Evolutionary conservation across 2,329 filamentous ascomycete genomes (phyloP).

Genomic region (Myriosclerotinia duriaeana): DNA sequence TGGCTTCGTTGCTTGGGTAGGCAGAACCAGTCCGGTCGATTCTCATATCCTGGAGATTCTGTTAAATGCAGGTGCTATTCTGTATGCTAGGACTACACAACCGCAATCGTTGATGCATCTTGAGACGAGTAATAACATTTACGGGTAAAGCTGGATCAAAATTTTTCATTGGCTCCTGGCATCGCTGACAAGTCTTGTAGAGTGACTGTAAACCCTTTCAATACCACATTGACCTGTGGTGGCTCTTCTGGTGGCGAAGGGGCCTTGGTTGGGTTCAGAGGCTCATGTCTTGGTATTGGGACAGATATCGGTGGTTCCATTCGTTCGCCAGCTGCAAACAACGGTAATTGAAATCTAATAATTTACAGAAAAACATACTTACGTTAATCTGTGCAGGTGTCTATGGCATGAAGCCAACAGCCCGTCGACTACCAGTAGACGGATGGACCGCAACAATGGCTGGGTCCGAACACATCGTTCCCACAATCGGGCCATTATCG

Average conservation of each 20-base stretch:
- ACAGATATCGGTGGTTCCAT: conserved; percentile 55
- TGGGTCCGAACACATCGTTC: conserved; percentile 44
- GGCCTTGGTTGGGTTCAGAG: conserved; percentile 52
- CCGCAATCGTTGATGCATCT: conserved; percentile 56
- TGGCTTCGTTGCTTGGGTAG: conserved; percentile 52
- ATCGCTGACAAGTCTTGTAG: conserved; percentile 38
- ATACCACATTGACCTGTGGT: conserved; percentile 51
- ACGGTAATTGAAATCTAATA: conserved; percentile 39
- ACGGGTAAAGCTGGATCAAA: conserved; percentile 39
- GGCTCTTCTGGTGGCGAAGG: conserved; percentile 59
- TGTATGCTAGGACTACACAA: conserved; percentile 53
- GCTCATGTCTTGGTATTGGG: conserved; percentile 54
- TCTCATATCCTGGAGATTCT: conserved; percentile 50
- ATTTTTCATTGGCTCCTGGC: too few species aligned
- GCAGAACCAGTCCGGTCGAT: conserved; percentile 47
- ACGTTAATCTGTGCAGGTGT: conserved; percentile 32
- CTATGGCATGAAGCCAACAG: conserved; percentile 40
- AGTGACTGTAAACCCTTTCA: conserved; percentile 54
- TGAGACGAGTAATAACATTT: conserved; percentile 52
- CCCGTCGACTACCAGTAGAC: conserved; percentile 33
- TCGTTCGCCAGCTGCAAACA: conserved; percentile 49
- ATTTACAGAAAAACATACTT: background rate
- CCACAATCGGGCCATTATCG: conserved; percentile 54
- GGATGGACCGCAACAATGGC: conserved; percentile 32
- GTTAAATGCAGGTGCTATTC: conserved; percentile 50